Conservation (phyloP, 2,329 filamentous ascomycete genomes). For the Fusarium mangiferae region DNA sequence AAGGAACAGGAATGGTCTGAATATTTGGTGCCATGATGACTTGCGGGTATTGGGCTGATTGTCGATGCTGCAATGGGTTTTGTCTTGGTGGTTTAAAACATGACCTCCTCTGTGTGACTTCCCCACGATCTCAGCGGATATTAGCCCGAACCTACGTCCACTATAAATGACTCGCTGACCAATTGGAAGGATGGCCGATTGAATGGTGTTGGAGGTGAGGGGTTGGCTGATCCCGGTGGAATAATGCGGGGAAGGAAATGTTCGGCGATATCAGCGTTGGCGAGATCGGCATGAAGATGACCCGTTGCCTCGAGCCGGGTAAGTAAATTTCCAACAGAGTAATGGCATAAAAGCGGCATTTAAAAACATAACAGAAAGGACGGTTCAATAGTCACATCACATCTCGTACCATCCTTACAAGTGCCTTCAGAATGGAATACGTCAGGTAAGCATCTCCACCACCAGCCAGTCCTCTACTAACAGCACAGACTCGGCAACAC, state of each 20-base stretch:
- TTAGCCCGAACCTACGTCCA: neutral
- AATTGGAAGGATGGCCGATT: constrained; percentile 28
- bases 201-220: neutral
- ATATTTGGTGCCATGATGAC: constrained; percentile 6
- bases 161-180: neutral
- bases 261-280: constrained; percentile 21
- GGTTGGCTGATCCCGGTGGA: neutral
- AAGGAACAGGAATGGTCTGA: constrained; percentile 45
- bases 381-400: no score
- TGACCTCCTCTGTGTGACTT: neutral
- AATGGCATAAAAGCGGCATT: neutral
- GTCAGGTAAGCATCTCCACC: constrained; percentile 9
- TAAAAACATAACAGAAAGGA: neutral
- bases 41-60: no score
- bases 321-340: no score
- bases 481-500: constrained; percentile 50
- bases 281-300: neutral
- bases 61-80: neutral
- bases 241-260: constrained; percentile 17
- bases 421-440: constrained; percentile 27
- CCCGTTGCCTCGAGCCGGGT: no score
- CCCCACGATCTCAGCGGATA: constrained; percentile 9
- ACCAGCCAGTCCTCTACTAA: fast-evolving
- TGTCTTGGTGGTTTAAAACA: neutral
- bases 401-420: neutral